phyloP scores from a whole-genome alignment of 305 asterid species.

The Solanum aculeatissimum region DNA sequence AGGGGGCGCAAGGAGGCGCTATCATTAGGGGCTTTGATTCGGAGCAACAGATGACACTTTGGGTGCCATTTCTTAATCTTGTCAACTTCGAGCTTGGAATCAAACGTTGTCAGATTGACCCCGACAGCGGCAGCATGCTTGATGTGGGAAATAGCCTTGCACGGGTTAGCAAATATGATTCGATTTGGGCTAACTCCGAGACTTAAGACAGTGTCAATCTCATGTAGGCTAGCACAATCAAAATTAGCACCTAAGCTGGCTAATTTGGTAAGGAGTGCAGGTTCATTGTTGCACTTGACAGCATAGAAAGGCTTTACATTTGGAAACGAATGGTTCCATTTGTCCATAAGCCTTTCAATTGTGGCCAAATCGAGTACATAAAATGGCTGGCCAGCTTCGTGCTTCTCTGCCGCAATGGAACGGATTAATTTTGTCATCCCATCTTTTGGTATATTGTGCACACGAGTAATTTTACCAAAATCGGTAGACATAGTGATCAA shows the following conservation, averaged over 20 bases:
- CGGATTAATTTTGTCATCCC: not conserved
- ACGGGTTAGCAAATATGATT: not conserved
- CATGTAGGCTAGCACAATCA: conserved; percentile 5
- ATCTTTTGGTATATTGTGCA: not conserved
- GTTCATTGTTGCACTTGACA: conserved; percentile 6
- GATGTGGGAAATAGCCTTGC: conserved; percentile 1
- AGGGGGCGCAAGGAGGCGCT: not conserved
- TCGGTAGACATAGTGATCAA: not conserved
- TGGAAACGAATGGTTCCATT: not conserved
- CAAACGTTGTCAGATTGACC: conserved; percentile 1
- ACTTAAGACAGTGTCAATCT: not conserved
- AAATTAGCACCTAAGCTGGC: conserved; percentile 3
- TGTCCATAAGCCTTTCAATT: not conserved
- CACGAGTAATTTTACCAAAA: not conserved
- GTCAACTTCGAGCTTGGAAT: not conserved
- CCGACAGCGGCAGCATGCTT: not conserved
- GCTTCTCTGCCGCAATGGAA: not conserved
- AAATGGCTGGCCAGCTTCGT: not conserved
- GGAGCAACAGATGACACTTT: not conserved
- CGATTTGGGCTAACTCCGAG: not conserved
- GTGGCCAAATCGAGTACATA: not conserved
- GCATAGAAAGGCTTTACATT: conserved; percentile 1
- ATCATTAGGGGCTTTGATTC: not conserved
- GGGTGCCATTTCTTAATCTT: conserved; percentile 1
- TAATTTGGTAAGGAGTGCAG: not conserved